Evolutionary conservation across 2,329 filamentous ascomycete species (phyloP), one percentile per base, ranked within the genome.

Genomic region (Xylogone sp.): DNA sequence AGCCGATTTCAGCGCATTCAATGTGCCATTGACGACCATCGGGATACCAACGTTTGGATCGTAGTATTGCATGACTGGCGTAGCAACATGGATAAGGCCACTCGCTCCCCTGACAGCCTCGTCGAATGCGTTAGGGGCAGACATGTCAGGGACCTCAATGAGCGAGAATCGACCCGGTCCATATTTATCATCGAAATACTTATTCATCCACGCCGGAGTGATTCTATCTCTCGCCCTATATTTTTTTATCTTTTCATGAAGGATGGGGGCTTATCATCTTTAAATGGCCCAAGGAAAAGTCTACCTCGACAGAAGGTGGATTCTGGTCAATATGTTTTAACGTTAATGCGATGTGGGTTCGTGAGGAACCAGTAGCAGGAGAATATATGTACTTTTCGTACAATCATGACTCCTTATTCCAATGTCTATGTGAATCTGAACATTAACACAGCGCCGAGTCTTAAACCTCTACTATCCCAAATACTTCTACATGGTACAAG

Each of bases 401-500:
- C n/a, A n/a, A n/a, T n/a, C n/a, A n/a, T n/a, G n/a, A n/a, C n/a
- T n/a, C n/a, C n/a, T n/a, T n/a, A n/a, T n/a, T n/a, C n/a, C n/a
- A n/a, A n/a, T n/a, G n/a, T 27, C 24, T 27, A 27, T 27, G 24
- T 10, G 34, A 34, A 39, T 18, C 34, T 39, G 34, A 39, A 39
- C n/a, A 53, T 12, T 10, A 54, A 45, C 34, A 58, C 48, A 29
- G 53, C 56, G 47, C 55, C 64, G 21, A 77, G 52, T 44, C 66
- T 64, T 45, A 55, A 55, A 12, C 71, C 74, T 7, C 54, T 27
- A 0, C 52, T 56, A 55, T 71, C 65, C 74, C 74, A 77, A 21
- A 77, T 60, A 22, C 70, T 73, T 43, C 52, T 58, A 43, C 73
- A 77, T 3, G 73, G 73, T 21, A 77, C 64, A 5, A 70, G 53